A percentile compares a stretch with the other conserved stretches of the same genome.
phyloP scores from a whole-genome alignment of 1,284 basidiomycete species.

The Mycosarcoma maydis region DNA sequence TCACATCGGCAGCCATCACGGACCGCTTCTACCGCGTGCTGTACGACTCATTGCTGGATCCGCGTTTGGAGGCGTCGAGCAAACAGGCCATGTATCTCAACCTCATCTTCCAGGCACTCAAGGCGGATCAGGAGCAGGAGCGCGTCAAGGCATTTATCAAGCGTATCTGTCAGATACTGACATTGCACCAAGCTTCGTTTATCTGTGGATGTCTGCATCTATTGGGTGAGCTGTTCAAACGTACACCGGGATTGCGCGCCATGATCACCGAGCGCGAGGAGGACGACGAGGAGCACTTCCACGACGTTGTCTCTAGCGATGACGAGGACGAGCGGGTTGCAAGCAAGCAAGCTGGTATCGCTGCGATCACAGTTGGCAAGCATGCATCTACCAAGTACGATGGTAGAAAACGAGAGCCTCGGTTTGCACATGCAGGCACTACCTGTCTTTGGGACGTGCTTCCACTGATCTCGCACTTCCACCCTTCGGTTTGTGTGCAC shows the following conservation, averaged over 20 bases:
- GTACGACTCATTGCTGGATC: conserved; percentile 87
- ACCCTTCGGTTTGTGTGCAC: conserved; percentile 88
- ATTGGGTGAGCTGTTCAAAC: conserved; percentile 76
- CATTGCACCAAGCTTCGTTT: conserved; percentile 82
- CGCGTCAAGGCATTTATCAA: conserved; percentile 85
- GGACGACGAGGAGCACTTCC: conserved; percentile 70
- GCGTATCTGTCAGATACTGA: conserved; percentile 85
- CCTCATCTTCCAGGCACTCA: conserved; percentile 89
- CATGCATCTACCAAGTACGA: conserved; percentile 50
- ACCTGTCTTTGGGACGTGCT: conserved; percentile 68
- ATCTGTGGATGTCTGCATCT: conserved; percentile 83
- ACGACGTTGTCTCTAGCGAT: conserved; percentile 67
- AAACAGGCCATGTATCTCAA: conserved; percentile 99
- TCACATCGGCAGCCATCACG: conserved; percentile 66
- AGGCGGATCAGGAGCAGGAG: conserved; percentile 76
- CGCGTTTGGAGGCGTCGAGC: conserved; percentile 81
- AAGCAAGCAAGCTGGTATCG: conserved; percentile 15
- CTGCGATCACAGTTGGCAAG: conserved; percentile 24
- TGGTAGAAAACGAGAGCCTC: conserved; percentile 82
- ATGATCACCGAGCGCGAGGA: conserved; percentile 73
- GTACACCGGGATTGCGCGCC: conserved; percentile 76
- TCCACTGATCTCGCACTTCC: conserved; percentile 82
- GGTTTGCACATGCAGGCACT: conserved; percentile 82
- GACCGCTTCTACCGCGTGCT: conserved; percentile 87
- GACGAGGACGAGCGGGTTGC: conserved; percentile 41